Conservation (phyloP, 352 stramenopile species). For the Pythium dissotocum region DNA sequence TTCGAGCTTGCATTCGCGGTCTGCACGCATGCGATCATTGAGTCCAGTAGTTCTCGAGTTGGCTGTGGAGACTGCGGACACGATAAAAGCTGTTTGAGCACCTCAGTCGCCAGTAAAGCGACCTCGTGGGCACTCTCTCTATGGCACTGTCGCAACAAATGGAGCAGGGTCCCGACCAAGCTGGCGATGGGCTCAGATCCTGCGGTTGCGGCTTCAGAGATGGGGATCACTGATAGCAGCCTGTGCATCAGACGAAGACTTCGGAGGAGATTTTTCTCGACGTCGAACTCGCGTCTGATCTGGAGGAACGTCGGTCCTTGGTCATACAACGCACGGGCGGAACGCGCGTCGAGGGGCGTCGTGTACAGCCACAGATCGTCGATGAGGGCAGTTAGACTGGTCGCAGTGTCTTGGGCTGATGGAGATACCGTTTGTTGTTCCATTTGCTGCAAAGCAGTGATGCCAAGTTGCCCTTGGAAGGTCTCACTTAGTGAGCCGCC, state of each 20-base stretch:
- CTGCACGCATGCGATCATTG: neutral
- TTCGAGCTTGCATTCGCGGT: neutral
- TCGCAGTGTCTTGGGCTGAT: no score
- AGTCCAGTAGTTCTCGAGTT: neutral
- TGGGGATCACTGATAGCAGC: neutral
- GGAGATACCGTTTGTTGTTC: neutral
- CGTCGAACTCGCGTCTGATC: conserved; percentile 1
- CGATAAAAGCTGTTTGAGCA: neutral
- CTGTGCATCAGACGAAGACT: neutral
- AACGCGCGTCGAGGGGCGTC: neutral
- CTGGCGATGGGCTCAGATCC: neutral
- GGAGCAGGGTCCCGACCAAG: neutral
- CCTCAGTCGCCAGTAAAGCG: neutral
- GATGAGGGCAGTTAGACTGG: neutral
- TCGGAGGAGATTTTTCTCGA: neutral
- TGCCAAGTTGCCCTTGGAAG: neutral
- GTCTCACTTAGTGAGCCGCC: neutral
- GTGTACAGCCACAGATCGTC: conserved; percentile 18
- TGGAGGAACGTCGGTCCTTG: conserved; percentile 10
- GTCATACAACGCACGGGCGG: neutral
- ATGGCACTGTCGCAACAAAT: neutral
- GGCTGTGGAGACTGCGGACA: neutral
- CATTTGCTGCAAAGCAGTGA: neutral
- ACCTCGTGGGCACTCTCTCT: neutral
- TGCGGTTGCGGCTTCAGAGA: neutral